Conservation (phyloP, 495 filamentous ascomycete species). For the Neurospora sp. region DNA sequence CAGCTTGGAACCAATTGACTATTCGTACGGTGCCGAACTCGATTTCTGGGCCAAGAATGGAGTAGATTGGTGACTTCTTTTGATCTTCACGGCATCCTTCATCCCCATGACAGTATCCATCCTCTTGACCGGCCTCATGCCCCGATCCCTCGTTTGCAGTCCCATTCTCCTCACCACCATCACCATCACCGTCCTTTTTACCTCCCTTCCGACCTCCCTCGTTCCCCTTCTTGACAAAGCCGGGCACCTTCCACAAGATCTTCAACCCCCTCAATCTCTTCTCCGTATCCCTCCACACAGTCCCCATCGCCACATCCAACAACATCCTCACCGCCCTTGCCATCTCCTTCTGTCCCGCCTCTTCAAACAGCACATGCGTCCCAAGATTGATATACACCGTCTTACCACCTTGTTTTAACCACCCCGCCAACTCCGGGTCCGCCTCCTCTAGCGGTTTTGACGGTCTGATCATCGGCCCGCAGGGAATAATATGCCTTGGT, state of each 20-base stretch:
- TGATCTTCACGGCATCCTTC: not conserved
- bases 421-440: slow-evolving; percentile 23
- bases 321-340: slow-evolving; percentile 25
- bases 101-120: not conserved
- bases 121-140: not conserved
- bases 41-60: slow-evolving; percentile 12
- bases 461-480: slow-evolving; percentile 41
- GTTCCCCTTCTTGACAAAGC: not conserved
- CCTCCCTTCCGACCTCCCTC: not conserved
- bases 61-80: not conserved
- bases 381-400: slow-evolving; percentile 36
- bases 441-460: slow-evolving; percentile 18
- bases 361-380: slow-evolving; percentile 15
- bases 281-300: slow-evolving; percentile 3
- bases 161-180: slow-evolving; percentile 1
- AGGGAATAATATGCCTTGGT: slow-evolving; percentile 35
- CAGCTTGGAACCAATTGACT: slow-evolving; percentile 27
- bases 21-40: slow-evolving; percentile 17
- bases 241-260: slow-evolving; percentile 35
- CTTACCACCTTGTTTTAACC: slow-evolving; percentile 19
- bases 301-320: slow-evolving; percentile 7
- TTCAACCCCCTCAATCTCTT: slow-evolving; percentile 16
- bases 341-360: slow-evolving; percentile 17
- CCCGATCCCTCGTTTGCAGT: not conserved
- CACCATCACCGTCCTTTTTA: not conserved